phyloP scores from a whole-genome alignment of 2,329 filamentous ascomycete species.

The Didymella sp. region DNA sequence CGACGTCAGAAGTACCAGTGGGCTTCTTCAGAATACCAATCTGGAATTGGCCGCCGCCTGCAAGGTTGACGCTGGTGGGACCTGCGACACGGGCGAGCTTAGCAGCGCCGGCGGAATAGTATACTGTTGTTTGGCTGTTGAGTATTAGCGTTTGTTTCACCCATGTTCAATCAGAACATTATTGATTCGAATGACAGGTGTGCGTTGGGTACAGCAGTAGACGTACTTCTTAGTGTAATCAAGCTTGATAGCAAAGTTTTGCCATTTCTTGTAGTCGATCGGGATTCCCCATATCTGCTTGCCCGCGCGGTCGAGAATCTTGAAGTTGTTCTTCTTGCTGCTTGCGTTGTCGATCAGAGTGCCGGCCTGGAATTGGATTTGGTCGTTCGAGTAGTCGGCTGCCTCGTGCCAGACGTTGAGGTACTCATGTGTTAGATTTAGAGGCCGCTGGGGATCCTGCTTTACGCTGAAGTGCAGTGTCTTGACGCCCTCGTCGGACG shows the following conservation, averaged over 20 bases:
- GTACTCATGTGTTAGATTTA: constrained; percentile 69
- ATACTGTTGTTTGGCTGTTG: constrained; percentile 62
- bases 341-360: constrained; percentile 58
- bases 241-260: constrained; percentile 67
- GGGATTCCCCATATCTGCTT: constrained; percentile 58
- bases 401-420: constrained; percentile 54
- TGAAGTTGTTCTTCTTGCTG: constrained; percentile 54
- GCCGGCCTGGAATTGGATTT: constrained; percentile 62
- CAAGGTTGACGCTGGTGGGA: constrained; percentile 59
- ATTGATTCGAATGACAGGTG: too few species aligned
- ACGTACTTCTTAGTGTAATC: constrained; percentile 64
- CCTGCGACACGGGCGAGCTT: constrained; percentile 58
- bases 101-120: constrained; percentile 60
- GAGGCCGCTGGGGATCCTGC: constrained; percentile 59
- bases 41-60: constrained; percentile 67
- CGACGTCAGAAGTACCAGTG: constrained; percentile 52
- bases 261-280: constrained; percentile 61
- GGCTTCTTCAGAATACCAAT: constrained; percentile 69
- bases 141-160: neutral
- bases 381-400: constrained; percentile 51
- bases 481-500: constrained; percentile 63
- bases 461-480: constrained; percentile 67
- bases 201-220: too few species aligned
- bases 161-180: too few species aligned
- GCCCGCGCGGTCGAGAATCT: constrained; percentile 48